Base-by-base conservation (phyloP, 129 eudicot species). In the Apium graveolens region DNA sequence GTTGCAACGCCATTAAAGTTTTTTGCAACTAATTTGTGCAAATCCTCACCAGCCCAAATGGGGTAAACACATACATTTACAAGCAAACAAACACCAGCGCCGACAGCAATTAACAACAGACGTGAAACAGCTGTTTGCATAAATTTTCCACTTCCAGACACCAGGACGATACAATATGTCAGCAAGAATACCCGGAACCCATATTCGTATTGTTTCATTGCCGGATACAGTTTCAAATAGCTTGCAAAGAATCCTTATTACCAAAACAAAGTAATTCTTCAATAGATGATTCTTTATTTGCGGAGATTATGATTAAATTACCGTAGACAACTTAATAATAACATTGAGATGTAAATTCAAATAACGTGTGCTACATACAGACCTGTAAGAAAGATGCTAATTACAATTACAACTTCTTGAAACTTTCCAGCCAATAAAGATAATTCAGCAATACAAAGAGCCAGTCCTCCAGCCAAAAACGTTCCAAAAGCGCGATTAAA, bases 21-120 rank as follows among this genome's bases (percentile, higher is more conserved):
- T 75, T 94, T 91, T 29, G 88, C 98, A 18, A 94, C 93, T 84
- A 90, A 78, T 81, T 90, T 94, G 76, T 94, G 98, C 82, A 94
- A 79, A 82, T 94, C 98, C 78, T 91, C 96, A 21, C 98, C 98
- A 2, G 98, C 85, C 97, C 98, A 94, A 78, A 91, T 88, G 70
- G 98, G 98, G 80, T 80, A 91, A 37, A 94, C 74, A 75, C 96
- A 94, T 38, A 89, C 80, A 85, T 94, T 94, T 60, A 95, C 87
- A 77, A 88, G 16, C 87, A 90, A 89, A 83, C 96, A 90, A 84
- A 92, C 84, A 60, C 78, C 78, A 27, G 96, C 93, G 35, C 98
- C 96, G 76, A 91, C 85, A 27, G 63, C 89, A 80, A 94, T 88
- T 37, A 94, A 87, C 72, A 94, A 83, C 79, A 94, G 79, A 76